Evolutionary conservation across 768 basidiomycete genomes (phyloP), one percentile per base, ranked within the genome.

Genomic region (Pleurotus platypus): DNA sequence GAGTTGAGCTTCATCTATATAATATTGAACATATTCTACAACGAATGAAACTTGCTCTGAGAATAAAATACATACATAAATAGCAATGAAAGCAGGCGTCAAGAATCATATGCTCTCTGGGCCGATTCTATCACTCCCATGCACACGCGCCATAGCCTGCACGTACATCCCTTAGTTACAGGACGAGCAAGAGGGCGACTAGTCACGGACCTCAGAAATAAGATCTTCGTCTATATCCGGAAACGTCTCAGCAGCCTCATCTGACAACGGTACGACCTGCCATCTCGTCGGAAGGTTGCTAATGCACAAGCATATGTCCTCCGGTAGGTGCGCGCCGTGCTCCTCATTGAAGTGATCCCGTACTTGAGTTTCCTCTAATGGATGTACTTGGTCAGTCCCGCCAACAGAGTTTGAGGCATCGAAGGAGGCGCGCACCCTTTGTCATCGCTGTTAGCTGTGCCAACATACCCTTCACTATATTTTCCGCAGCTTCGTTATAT

Each of bases 241-340:
- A 27, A 91, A 70, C 7, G 71, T 72, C 67, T 92, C 90, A 15
- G 71, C 65, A 5, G 66, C 59, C 39, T 86, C 84, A 4, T 81
- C 83, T 22, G 78, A 71, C 67, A 72, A 76, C 0, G 90, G 85
- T 1, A 80, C 66, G 11, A 91, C 77, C 58, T 87, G 81, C 85
- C 87, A 91, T 53, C 76, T 78, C 38, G 89, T 90, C 8, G 91
- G 91, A 8, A 80, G 69, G 66, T 92, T 89, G 61, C 81, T 82
- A 53, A 92, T 84, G 58, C 81, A 89, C 13, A 92, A 72, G 66
- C 92, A 93, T 39, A 94, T 78, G 61, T 94, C 92, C 60, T 86
- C 80, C 0, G 91, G 91, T 2, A 94, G 78, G 66, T 87, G 81
- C 11, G 77, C 77, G 0, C 90, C 91, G 49, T 92, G 84, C 46